Base-by-base conservation (phyloP, 2,329 filamentous ascomycete species). In the Trichoderma sp. region DNA sequence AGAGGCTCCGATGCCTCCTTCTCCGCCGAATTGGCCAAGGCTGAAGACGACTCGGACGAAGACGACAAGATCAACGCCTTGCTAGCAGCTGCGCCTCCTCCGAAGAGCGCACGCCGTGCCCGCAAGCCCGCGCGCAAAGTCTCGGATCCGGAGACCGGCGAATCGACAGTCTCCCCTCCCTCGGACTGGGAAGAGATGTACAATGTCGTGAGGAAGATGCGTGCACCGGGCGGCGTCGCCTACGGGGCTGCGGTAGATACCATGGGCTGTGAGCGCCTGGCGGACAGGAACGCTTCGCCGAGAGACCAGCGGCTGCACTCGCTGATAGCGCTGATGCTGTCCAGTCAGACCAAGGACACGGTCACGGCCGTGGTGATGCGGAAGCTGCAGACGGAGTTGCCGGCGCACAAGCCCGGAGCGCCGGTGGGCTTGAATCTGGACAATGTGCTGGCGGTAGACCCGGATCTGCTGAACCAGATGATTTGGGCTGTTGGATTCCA, bases 321-420 rank as follows among this genome's bases (percentile, higher is more conserved):
- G 3, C 86, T 97, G 34, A 85, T 97, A 49, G 88, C 94, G 16
- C 84, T 97, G 71, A 97, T 97, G 94, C 86, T 97, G 39, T 95
- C 91, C 43, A 93, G 90, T 60, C 94, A 97, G 82, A 97, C 94
- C 11, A 97, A 97, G 78, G 94, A 97, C 79, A 96, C 93, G 1
- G 92, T 95, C 68, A 97, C 92, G 28, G 91, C 93, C 0, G 91
- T 89, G 16, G 93, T 91, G 7, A 97, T 97, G 90, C 85, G 85
- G 75, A 87, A 89, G 26, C 83, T 97, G 70, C 91, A 96, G 80
- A 89, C 88, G 5, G 89, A 93, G 74, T 87, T 97, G 73, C 86
- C 84, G 79, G 84, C 85, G 1, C 75, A 81, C 73, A 70, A 74
- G 58, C 77, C 81, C 0, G 84, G 82, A 0, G 83, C 82, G 1